These are phyloP conservation scores for Clavispora vitiphila DNA, from an alignment of 805 yeast genomes.

Conservation along the genomic window DNA sequence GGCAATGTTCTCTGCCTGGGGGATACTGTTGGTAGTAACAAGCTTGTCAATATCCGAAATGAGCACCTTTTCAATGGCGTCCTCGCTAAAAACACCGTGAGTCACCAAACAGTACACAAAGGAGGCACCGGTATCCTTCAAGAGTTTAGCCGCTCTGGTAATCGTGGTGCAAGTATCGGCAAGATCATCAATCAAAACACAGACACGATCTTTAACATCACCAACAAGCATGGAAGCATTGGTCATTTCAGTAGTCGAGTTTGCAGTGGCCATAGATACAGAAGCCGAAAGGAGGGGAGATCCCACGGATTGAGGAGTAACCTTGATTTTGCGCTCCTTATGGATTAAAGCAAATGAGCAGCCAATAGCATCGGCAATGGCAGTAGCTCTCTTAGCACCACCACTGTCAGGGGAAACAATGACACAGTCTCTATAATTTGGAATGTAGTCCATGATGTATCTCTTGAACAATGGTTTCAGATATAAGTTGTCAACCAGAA, in stretches of 20 bases:
- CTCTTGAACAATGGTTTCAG: slow-evolving; percentile 84
- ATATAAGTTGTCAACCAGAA: slow-evolving; percentile 91
- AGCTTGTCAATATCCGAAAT: slow-evolving; percentile 73
- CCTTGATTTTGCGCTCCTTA: slow-evolving; percentile 72
- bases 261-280: slow-evolving; percentile 12
- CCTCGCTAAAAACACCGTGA: slow-evolving; percentile 91
- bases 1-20: slow-evolving; percentile 61
- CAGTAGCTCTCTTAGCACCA: slow-evolving; percentile 96
- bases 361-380: slow-evolving; percentile 85
- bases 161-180: slow-evolving; percentile 92
- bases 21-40: slow-evolving; percentile 87
- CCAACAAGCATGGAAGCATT: slow-evolving; percentile 97
- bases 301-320: slow-evolving; percentile 19
- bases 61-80: slow-evolving; percentile 69
- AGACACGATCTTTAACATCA: slow-evolving; percentile 78
- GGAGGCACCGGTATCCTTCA: slow-evolving; percentile 90
- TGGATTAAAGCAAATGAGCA: slow-evolving; percentile 92
- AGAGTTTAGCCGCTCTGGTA: slow-evolving; percentile 83
- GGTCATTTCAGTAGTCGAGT: slow-evolving; percentile 28
- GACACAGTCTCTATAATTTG: slow-evolving; percentile 78
- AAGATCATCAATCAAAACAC: slow-evolving; percentile 89
- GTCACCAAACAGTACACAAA: slow-evolving; percentile 84
- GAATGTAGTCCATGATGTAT: slow-evolving; percentile 72
- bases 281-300: slow-evolving; percentile 17
- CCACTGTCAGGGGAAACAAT: slow-evolving; percentile 98